Evolutionary conservation across 495 filamentous ascomycete species (phyloP), one percentile per base, ranked within the genome.

Genomic region (Cryomyces minteri): DNA sequence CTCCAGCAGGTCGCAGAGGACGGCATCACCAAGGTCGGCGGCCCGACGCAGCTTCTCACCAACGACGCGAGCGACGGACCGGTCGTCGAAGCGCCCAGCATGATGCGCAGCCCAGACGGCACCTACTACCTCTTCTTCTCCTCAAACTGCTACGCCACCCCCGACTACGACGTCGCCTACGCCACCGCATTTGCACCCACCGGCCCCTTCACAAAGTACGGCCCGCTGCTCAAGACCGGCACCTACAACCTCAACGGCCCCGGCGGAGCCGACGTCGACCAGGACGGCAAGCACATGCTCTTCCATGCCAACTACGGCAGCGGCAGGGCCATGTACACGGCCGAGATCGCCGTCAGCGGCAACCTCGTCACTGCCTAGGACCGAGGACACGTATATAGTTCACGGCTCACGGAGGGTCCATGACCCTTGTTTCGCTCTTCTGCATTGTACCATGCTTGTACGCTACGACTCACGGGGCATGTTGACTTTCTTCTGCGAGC

Each of bases 71-170:
- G 49, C 14, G 78, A 79, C 51, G 75, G 74, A 0, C 73, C 73
- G 5, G 58, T 79, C 0, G 68, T 80, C 10, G 77, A 82, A 58
- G 79, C 76, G 11, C 78, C 77, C 2, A 63, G 64, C 28, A 46
- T 81, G 39, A 57, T 72, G 4, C 58, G 62, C 45, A 52, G 62
- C 11, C 58, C 49, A 31, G 63, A 64, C 38, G 69, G 67, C 34
- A 47, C 8, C 8, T 54, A 48, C 28, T 66, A 72, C 46, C 59
- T 82, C 4, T 78, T 78, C 46, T 82, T 74, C 56, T 76, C 73
- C 42, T 69, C 67, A 4, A 43, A 45, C n/a, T 56, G 54, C 46
- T 56, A 43, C 29, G 18, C 34, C 8, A 44, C 47, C 4, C 14
- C 29, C n/a, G 38, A 42, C 39, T 56, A 56, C 44, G 53, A 11